Evolutionary conservation across 2,329 filamentous ascomycete genomes (phyloP).

Genomic region (Claviceps sp.): DNA sequence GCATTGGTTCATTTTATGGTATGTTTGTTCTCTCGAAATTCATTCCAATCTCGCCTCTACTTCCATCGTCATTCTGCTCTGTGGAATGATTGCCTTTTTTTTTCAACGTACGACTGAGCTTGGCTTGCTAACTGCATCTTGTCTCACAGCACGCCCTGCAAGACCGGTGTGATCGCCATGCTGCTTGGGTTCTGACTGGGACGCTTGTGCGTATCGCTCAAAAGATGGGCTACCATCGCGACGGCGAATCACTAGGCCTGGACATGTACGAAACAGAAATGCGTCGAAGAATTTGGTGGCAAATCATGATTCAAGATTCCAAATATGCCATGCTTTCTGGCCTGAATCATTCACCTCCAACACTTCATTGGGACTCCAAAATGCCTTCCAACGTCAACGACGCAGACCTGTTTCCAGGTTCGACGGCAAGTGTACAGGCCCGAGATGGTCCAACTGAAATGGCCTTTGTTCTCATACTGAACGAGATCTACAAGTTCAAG

Average conservation of each 20-base stretch:
- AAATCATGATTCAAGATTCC: constrained; percentile 44
- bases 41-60: background rate
- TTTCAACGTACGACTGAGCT: background rate
- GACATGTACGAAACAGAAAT: constrained; percentile 54
- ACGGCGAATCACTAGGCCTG: constrained; percentile 42
- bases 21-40: constrained; percentile 7
- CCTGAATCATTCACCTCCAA: constrained; percentile 37
- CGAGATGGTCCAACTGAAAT: constrained; percentile 47
- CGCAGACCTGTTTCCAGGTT: constrained; percentile 40
- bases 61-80: background rate
- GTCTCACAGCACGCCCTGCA: constrained; percentile 38
- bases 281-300: constrained; percentile 55
- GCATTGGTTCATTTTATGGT: constrained; percentile 46
- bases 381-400: constrained; percentile 45
- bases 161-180: constrained; percentile 44
- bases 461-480: constrained; percentile 40
- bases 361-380: constrained; percentile 42
- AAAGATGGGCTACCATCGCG: constrained; percentile 53
- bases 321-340: constrained; percentile 45
- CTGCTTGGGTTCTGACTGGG: constrained; percentile 47
- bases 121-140: background rate
- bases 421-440: constrained; percentile 35
- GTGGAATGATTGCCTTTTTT: background rate
- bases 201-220: constrained; percentile 50
- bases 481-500: constrained; percentile 37